Evolutionary conservation across 768 basidiomycete species (phyloP).

Genomic region (Mycena latifolia): DNA sequence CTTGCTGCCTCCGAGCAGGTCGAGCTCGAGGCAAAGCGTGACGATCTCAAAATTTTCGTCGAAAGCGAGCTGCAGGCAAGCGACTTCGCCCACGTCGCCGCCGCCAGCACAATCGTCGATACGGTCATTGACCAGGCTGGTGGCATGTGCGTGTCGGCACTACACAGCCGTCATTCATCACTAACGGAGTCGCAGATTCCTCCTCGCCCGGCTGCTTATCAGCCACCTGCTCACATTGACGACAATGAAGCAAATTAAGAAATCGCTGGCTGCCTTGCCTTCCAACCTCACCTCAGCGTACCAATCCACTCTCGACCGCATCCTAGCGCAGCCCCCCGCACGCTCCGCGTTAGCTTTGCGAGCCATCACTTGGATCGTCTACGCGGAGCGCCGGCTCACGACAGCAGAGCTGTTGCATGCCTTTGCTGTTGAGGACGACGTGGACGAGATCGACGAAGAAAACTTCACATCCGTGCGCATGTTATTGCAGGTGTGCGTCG

Average conservation of each 20-base stretch:
- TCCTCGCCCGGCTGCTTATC: conserved; percentile 26
- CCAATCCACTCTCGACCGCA: conserved; percentile 26
- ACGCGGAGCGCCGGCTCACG: conserved; percentile 24
- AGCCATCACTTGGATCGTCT: conserved; percentile 25
- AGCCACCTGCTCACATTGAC: conserved; percentile 26
- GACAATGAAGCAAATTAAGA: conserved; percentile 10
- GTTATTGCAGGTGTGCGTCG: conserved; percentile 27
- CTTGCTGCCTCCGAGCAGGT: conserved; percentile 12
- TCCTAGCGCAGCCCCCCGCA: conserved; percentile 20
- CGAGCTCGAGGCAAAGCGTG: conserved; percentile 24
- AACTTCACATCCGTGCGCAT: conserved; percentile 14
- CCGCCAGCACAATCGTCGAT: conserved; percentile 10
- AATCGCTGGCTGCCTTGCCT: conserved; percentile 17
- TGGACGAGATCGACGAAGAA: conserved; percentile 23
- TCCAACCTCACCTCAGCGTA: conserved; percentile 29
- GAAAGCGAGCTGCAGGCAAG: conserved; percentile 23
- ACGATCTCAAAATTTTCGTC: conserved; percentile 24
- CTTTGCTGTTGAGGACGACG: conserved; percentile 27
- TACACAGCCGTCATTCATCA: neutral
- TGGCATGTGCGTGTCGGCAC: neutral
- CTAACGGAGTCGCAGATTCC: conserved; percentile 19
- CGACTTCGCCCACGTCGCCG: conserved; percentile 8
- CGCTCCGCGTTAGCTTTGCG: conserved; percentile 17
- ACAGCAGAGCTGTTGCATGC: conserved; percentile 24
- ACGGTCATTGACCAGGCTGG: neutral